A percentile compares a stretch with the other conserved stretches of the same genome.
These are phyloP conservation scores for Mycena capillaripes DNA, from an alignment of 768 basidiomycete species.

Conservation along the genomic window DNA sequence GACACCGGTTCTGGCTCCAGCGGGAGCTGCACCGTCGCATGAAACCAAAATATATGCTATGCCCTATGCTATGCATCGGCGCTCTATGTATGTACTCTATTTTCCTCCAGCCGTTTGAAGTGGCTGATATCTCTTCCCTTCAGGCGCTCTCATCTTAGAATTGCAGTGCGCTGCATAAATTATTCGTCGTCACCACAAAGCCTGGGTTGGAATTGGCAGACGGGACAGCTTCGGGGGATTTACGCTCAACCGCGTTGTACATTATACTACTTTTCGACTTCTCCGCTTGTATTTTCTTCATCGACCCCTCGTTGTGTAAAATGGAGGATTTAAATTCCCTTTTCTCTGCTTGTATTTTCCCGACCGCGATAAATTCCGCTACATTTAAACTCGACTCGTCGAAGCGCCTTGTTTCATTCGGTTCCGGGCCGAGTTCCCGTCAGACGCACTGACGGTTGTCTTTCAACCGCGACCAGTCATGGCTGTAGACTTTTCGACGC, in stretches of 20 bases:
- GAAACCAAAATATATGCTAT: neutral
- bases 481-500: slow-evolving; percentile 46
- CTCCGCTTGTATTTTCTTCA: slow-evolving; percentile 1
- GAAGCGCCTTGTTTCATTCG: no score
- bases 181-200: slow-evolving; percentile 29
- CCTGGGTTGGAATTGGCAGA: slow-evolving; percentile 29
- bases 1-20: slow-evolving; percentile 29
- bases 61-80: neutral
- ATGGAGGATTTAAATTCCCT: neutral
- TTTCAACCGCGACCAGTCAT: no score
- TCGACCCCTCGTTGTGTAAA: neutral
- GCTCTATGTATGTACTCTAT: neutral
- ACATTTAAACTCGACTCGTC: no score
- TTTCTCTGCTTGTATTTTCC: no score
- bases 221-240: slow-evolving; percentile 8
- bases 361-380: no score
- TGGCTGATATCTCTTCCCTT: neutral
- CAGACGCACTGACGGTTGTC: no score
- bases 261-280: slow-evolving; percentile 12
- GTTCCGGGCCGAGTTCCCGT: neutral
- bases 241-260: slow-evolving; percentile 28
- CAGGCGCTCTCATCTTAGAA: neutral
- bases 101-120: neutral
- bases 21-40: slow-evolving; percentile 31
- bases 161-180: neutral